Evolutionary conservation across 2,329 filamentous ascomycete species (phyloP).

Genomic region (Claviceps lovelessii): DNA sequence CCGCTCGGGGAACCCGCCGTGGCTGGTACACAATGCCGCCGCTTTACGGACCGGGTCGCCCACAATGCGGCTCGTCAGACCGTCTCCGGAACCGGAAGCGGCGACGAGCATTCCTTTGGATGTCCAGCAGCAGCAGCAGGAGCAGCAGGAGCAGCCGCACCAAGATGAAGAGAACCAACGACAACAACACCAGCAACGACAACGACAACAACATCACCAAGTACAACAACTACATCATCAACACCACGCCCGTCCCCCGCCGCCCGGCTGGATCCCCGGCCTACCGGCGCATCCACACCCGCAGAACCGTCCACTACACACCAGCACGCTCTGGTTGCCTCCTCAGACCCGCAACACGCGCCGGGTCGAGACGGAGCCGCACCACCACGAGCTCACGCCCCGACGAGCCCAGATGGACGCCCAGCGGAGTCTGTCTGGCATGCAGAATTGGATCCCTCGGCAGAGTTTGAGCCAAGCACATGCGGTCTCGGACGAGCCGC

Average conservation of each 20-base stretch:
- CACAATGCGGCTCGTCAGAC: slow-evolving; percentile 24
- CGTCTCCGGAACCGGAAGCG: slow-evolving; percentile 18
- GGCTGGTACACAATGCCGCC: slow-evolving; percentile 9
- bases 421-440: neutral
- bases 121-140: neutral
- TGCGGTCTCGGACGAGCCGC: no score
- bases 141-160: neutral
- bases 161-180: neutral
- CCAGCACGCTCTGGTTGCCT: slow-evolving; percentile 5
- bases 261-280: slow-evolving; percentile 3
- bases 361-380: slow-evolving; percentile 4
- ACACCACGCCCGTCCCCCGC: neutral
- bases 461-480: no score
- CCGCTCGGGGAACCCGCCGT: neutral
- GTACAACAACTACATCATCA: neutral
- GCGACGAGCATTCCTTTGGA: slow-evolving; percentile 6
- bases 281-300: slow-evolving; percentile 6
- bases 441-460: slow-evolving; percentile 24
- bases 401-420: neutral
- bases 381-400: slow-evolving; percentile 3
- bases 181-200: neutral
- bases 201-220: neutral
- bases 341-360: slow-evolving; percentile 2
- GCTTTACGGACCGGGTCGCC: slow-evolving; percentile 16
- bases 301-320: slow-evolving; percentile 3